Base-by-base conservation (phyloP, 345 rosid species). In the Aquilaria yunnanensis region DNA sequence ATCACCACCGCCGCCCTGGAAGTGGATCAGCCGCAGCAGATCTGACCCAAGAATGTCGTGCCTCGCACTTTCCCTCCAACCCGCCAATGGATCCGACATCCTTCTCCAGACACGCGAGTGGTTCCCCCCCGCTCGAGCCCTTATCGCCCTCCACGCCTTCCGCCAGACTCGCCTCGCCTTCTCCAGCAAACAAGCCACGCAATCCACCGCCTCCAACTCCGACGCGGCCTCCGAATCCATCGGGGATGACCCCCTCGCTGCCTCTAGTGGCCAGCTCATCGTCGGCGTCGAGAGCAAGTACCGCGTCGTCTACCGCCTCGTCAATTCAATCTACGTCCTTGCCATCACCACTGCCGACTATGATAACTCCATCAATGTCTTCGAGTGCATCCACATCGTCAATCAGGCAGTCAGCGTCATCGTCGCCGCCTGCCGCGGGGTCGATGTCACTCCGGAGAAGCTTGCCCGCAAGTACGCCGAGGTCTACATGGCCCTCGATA, bases 361-460 rank as follows among this genome's bases (percentile, higher is more conserved):
- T 49, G 93, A 89, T 57, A 89, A 84, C 75, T 84, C 93, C 12
- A 71, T 91, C 63, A 94, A 94, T 51, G 97, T 94, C 0, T 94
- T 94, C 56, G 97, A 94, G 80, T 94, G 97, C 74, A 94, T 94
- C 71, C 82, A 91, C 72, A 84, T 91, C 54, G 99, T 94, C 23
- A 94, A 94, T 68, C 97, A 94, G 61, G 96, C 99, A 2, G 99
- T 94, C 54, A 88, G 88, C 66, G 99, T 91, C n/a, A 59, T 94
- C 49, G 96, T 94, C 8, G 78, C 99, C 4, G 97, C 97, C 47
- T 94, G 99, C 74, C 96, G 97, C n/a, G 99, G 99, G 51, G 96
- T 94, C 4, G 99, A 88, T 29, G 99, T 94, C 47, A 91, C 96
- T n/a, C 96, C 97, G 4, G 99, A 90, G 76, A 94, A 94, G 81